Conservation (phyloP, 2,329 filamentous ascomycete genomes). For the Leptographium flavum region DNA sequence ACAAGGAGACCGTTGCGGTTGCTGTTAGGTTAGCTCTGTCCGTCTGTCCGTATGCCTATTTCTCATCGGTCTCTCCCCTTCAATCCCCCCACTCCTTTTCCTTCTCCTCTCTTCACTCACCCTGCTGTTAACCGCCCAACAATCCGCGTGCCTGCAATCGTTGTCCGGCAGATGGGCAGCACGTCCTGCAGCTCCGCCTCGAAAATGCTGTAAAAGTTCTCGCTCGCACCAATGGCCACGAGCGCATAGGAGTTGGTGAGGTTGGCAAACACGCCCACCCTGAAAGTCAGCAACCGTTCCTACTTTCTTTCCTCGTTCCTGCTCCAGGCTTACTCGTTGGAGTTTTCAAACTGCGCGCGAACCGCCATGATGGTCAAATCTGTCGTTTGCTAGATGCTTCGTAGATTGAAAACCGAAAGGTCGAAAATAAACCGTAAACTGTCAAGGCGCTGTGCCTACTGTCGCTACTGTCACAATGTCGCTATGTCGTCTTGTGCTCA, state of each 20-base stretch:
- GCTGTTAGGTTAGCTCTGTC: slow-evolving; percentile 24
- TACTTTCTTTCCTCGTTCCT: too few species aligned
- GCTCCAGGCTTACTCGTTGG: slow-evolving; percentile 57
- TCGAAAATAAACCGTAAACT: background rate
- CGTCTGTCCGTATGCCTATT: background rate
- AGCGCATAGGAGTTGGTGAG: slow-evolving; percentile 96
- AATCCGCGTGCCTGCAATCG: slow-evolving; percentile 92
- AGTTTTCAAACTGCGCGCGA: slow-evolving; percentile 73
- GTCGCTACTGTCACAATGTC: background rate
- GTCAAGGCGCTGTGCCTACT: too few species aligned
- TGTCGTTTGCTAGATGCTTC: too few species aligned
- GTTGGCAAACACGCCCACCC: slow-evolving; percentile 91
- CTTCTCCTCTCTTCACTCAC: slow-evolving; percentile 30
- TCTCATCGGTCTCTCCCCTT: background rate
- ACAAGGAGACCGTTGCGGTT: slow-evolving; percentile 96
- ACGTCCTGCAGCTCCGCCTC: slow-evolving; percentile 96
- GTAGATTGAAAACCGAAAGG: background rate
- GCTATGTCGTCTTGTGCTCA: background rate
- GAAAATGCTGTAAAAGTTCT: slow-evolving; percentile 99
- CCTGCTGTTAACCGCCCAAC: slow-evolving; percentile 89
- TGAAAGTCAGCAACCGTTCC: too few species aligned
- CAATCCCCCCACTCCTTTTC: background rate
- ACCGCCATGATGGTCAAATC: slow-evolving; percentile 35
- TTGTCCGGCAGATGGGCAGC: slow-evolving; percentile 91
- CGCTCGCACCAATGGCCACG: slow-evolving; percentile 84